phyloP scores from a whole-genome alignment of 805 yeast genomes.

The Priceomyces medius region DNA sequence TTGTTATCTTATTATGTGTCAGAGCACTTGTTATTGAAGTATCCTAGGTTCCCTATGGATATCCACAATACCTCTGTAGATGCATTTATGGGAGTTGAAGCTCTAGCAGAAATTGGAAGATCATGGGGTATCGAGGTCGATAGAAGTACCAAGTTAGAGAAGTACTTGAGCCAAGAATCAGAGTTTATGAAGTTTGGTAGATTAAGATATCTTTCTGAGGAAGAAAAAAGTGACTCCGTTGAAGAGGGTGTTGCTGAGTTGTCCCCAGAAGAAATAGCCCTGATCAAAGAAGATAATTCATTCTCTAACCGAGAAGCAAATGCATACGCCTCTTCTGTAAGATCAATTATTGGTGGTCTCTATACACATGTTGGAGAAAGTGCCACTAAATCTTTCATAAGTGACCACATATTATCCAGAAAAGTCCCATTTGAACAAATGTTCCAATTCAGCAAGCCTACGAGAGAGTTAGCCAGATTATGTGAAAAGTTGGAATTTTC shows the following conservation, averaged over 20 bases:
- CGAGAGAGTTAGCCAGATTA: constrained; percentile 74
- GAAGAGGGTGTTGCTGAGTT: constrained; percentile 53
- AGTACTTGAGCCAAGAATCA: constrained; percentile 67
- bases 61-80: constrained; percentile 75
- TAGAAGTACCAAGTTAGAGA: constrained; percentile 56
- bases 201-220: constrained; percentile 48
- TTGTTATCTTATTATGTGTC: constrained; percentile 72
- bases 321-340: constrained; percentile 68
- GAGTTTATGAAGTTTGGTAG: constrained; percentile 68
- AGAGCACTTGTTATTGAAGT: constrained; percentile 68
- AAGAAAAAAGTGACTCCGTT: constrained; percentile 24
- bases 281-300: constrained; percentile 16
- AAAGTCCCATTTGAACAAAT: constrained; percentile 69
- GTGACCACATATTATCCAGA: constrained; percentile 77
- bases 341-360: constrained; percentile 80
- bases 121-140: constrained; percentile 91
- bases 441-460: constrained; percentile 82
- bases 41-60: constrained; percentile 87
- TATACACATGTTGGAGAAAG: constrained; percentile 71
- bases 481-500: constrained; percentile 73
- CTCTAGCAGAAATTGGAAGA: constrained; percentile 66
- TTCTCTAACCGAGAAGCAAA: constrained; percentile 38
- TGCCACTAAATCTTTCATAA: constrained; percentile 65
- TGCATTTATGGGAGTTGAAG: constrained; percentile 66
- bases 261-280: constrained; percentile 23